Conservation (phyloP, 331 rosid species). For the Malus hybrid region DNA sequence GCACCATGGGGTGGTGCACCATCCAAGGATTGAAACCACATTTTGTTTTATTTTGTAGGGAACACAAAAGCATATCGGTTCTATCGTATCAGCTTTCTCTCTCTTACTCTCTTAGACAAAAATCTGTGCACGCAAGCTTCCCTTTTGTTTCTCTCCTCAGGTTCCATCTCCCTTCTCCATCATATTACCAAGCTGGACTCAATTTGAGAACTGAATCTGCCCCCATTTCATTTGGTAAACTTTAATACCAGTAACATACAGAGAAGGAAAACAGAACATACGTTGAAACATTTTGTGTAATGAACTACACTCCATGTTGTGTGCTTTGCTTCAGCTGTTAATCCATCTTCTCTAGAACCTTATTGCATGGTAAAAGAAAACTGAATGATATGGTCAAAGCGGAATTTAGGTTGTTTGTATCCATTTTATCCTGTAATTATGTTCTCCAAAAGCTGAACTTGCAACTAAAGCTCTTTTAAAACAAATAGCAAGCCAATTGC, state of each 20-base stretch:
- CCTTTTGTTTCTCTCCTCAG: background rate
- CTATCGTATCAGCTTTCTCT: background rate
- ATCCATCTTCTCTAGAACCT: slow-evolving; percentile 19
- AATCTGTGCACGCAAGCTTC: background rate
- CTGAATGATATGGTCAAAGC: background rate
- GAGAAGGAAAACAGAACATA: slow-evolving; percentile 11
- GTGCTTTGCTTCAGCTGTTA: slow-evolving; percentile 22
- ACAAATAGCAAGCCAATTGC: background rate
- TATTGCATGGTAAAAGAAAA: slow-evolving; percentile 13
- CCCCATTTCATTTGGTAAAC: slow-evolving; percentile 16
- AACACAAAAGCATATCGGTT: background rate
- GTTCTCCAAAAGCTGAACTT: background rate
- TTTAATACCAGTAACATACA: slow-evolving; percentile 21
- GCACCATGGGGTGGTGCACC: background rate
- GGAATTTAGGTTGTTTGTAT: background rate
- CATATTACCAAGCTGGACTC: background rate
- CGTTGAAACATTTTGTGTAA: slow-evolving; percentile 5
- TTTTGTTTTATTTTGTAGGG: background rate
- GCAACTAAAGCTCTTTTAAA: background rate
- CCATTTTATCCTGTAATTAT: background rate
- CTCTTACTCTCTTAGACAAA: background rate
- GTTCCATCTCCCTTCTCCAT: background rate
- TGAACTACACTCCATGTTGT: slow-evolving; percentile 9
- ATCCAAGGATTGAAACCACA: background rate
- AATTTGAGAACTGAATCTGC: background rate